Evolutionary conservation across 2,329 filamentous ascomycete genomes (phyloP), one percentile per base, ranked within the genome.

Genomic region (Paecilomyces fulvus): DNA sequence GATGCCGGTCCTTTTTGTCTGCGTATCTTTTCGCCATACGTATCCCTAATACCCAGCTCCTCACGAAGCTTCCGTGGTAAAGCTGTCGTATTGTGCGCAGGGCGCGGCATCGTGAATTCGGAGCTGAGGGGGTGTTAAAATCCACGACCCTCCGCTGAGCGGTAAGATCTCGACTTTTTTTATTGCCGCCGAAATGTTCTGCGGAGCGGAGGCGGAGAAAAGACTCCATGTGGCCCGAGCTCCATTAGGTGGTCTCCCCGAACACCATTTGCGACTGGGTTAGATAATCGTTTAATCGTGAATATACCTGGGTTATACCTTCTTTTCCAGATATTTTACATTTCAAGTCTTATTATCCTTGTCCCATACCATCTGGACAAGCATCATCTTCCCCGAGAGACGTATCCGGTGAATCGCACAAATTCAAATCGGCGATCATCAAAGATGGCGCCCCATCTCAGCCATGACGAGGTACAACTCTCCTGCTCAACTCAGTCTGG

Each of bases 401-500:
- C n/a, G 8, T 17, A 43, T 43, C 14, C 53, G 50, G 51, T 49
- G 51, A 52, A 53, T 43, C 49, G 7, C 17, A 51, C 55, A 54
- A 58, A 52, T 52, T 9, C 25, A 2, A 2, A 28, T 23, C 5
- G 33, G 54, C 48, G 52, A 49, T 46, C 46, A 43, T 43, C 43
- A 11, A 59, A 46, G 49, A 73, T 73, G 70, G 64, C 70, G 43
- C 59, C 67, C 31, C 73, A 72, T 60, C 60, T 76, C 51, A 66
- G 63, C 54, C 70, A 76, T 53, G 74, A 77, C 51, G 74, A 76
- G 69, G 75, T 77, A 67, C 49, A 57, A 64, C 28, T 50, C 43
- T 10, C 9, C 50, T 48, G 30, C 30, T 48, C 28, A 17, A 12
- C 46, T 21, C 20, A 3, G 17, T 17, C 23, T n/a, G 20, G 10